phyloP scores from a whole-genome alignment of 2,329 filamentous ascomycete genomes.

The Lasiodiplodia theobromae region DNA sequence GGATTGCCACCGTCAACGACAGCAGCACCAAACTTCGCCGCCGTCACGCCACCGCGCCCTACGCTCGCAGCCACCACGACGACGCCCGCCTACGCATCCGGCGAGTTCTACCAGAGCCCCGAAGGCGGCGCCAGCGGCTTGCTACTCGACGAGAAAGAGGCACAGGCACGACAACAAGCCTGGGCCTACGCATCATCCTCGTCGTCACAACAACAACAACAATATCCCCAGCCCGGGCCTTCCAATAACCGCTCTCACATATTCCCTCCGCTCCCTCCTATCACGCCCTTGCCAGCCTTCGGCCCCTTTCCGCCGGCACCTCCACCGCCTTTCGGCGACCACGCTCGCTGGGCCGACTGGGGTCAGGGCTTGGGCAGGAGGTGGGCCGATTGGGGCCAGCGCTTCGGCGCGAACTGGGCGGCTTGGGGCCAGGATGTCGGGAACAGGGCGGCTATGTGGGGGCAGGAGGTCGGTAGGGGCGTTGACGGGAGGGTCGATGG shows the following conservation, averaged over 20 bases:
- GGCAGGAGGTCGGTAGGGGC: conserved; percentile 37
- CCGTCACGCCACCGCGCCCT: background rate
- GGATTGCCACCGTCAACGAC: background rate
- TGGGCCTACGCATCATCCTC: conserved; percentile 2
- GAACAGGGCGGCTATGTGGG: conserved; percentile 40
- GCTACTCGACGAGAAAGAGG: conserved; percentile 18
- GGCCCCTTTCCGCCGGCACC: conserved; percentile 16
- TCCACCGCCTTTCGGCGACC: background rate
- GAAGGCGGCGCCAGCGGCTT: background rate
- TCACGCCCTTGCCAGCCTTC: conserved; percentile 15
- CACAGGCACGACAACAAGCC: background rate
- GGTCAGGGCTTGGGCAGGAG: conserved; percentile 33
- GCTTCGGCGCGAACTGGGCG: conserved; percentile 27
- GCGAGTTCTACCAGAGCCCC: conserved; percentile 14
- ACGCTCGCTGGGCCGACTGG: conserved; percentile 17
- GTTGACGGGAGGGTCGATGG: conserved; percentile 32
- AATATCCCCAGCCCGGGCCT: background rate
- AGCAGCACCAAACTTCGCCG: background rate
- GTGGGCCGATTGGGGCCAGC: conserved; percentile 33
- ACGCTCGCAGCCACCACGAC: background rate
- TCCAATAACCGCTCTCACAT: background rate
- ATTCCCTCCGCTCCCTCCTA: background rate
- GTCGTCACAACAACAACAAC: background rate
- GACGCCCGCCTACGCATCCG: conserved; percentile 1
- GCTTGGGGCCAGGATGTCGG: conserved; percentile 45